phyloP scores from a whole-genome alignment of 1,284 basidiomycete genomes.

The Marasmius fiardii region DNA sequence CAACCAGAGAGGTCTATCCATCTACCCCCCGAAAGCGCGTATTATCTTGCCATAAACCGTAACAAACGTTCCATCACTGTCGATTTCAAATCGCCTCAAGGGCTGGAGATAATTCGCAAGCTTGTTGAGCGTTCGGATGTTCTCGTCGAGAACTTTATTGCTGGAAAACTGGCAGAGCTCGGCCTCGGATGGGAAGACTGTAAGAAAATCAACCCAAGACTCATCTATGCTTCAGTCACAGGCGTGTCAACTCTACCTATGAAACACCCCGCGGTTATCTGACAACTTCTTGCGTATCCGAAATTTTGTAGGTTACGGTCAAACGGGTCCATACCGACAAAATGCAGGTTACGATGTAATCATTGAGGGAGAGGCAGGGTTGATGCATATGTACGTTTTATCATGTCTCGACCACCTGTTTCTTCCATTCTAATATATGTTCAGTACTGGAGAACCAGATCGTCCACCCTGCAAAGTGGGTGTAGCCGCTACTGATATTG shows the following conservation, averaged over 20 bases:
- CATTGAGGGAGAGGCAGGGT: slow-evolving; percentile 87
- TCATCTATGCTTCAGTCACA: slow-evolving; percentile 91
- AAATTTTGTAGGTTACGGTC: slow-evolving; percentile 74
- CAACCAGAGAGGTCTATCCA: slow-evolving; percentile 48
- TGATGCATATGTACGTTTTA: slow-evolving; percentile 84
- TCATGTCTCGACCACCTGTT: background rate
- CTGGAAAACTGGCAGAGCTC: slow-evolving; percentile 81
- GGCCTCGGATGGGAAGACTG: slow-evolving; percentile 88
- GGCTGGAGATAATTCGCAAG: slow-evolving; percentile 74
- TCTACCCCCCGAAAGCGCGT: slow-evolving; percentile 88
- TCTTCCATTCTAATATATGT: slow-evolving; percentile 3
- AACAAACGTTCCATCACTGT: slow-evolving; percentile 88
- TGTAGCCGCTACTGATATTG: slow-evolving; percentile 88
- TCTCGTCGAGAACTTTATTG: slow-evolving; percentile 85
- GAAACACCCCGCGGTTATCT: background rate
- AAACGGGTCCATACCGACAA: slow-evolving; percentile 84
- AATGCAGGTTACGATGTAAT: slow-evolving; percentile 91
- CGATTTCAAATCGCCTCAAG: slow-evolving; percentile 81
- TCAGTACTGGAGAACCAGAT: slow-evolving; percentile 85
- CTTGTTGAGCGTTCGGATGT: slow-evolving; percentile 80
- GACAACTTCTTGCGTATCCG: slow-evolving; percentile 4
- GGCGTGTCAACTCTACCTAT: slow-evolving; percentile 37
- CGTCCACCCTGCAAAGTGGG: slow-evolving; percentile 90
- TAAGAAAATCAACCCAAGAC: slow-evolving; percentile 70
- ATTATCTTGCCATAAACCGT: slow-evolving; percentile 88